Base-by-base conservation (phyloP, 495 filamentous ascomycete genomes). In the Podospora pseudocomata region DNA sequence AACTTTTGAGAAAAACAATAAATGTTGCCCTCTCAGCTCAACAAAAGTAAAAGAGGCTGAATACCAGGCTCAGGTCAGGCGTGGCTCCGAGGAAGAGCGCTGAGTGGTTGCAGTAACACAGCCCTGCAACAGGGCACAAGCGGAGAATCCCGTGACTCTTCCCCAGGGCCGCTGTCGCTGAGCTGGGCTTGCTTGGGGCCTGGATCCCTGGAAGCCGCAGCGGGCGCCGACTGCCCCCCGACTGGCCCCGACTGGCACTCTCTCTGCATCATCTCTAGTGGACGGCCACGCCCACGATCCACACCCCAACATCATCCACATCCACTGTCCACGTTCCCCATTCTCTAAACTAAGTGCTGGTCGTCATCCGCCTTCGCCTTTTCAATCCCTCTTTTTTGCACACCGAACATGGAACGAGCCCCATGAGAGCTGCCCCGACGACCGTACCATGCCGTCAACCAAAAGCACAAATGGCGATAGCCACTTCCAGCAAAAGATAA, bases 401-500 rank as follows among this genome's bases (percentile, higher is more conserved):
- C 65, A 64, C 67, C 65, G 67, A 71, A 54, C 77, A 80, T 79
- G 76, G 73, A 70, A 71, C 49, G 61, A 61, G 63, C 71, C 68
- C 66, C 71, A 75, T 77, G 76, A 79, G 66, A 64, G 65, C 44
- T 64, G 61, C 65, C 55, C 60, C 34, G 20, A 44, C 66, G 34
- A 66, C 61, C 54, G 32, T 69, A 76, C 20, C 32, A 80, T 80
- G 78, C 78, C 78, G 70, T 80, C 78, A 28, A 77, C 70, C 58
- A 80, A 77, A 70, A 80, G 65, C 72, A 73, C 70, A 65, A 80
- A 81, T 71, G 82, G 79, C 76, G 78, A 81, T 65, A 78, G 76
- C 78, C 91, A 95, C 73, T 88, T 97, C 73, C 92, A 90, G 44
- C 91, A 94, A 76, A 93, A 90, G 78, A 87, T 99, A 78, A 96